Base-by-base conservation (phyloP, 2,329 filamentous ascomycete genomes). In the Phaeomoniella chlamydospora region DNA sequence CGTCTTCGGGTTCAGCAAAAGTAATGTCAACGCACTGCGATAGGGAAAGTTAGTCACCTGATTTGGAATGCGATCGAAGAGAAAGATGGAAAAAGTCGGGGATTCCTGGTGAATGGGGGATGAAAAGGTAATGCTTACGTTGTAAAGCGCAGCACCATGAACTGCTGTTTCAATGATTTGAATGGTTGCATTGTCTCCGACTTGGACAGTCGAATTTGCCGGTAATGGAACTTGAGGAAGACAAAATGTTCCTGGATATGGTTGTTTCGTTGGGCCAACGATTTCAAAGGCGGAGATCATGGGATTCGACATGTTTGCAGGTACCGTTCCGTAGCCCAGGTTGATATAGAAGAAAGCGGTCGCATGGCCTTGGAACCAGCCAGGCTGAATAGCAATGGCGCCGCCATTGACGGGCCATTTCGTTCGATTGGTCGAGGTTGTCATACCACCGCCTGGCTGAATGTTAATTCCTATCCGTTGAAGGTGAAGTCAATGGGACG, bases 291-390 rank as follows among this genome's bases (percentile, higher is more conserved):
- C 74, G 11, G 77, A 65, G 1, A 88, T 61, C 72, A 94, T 90
- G 15, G 75, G 67, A 54, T 80, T 74, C 44, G 84, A 92, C 78
- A 92, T 92, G 67, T 96, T 96, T 4, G 61, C 57, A 1, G 90
- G 88, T 5, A 80, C 74, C 19, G 70, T 84, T 44, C 83, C 85
- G 45, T 87, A 75, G 45, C 90, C 90, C 37, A 96, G 68, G 64
- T 96, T 96, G 61, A 96, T 66, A 62, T 93, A 94, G 53, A 94
- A 70, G 48, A 85, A 73, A 13, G 86, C 88, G 4, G 74, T 78
- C 22, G 72, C 57, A 56, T 96, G 90, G 44, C 90, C 90, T 39
- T 78, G 76, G 65, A 94, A 94, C 90, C 90, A 96, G 50, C 88
- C 90, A 0, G 90, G 90, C 53, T 96, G 88, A 49, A 94, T 70